Base-by-base conservation (phyloP, 1,284 basidiomycete genomes). In the Irpex sp. region DNA sequence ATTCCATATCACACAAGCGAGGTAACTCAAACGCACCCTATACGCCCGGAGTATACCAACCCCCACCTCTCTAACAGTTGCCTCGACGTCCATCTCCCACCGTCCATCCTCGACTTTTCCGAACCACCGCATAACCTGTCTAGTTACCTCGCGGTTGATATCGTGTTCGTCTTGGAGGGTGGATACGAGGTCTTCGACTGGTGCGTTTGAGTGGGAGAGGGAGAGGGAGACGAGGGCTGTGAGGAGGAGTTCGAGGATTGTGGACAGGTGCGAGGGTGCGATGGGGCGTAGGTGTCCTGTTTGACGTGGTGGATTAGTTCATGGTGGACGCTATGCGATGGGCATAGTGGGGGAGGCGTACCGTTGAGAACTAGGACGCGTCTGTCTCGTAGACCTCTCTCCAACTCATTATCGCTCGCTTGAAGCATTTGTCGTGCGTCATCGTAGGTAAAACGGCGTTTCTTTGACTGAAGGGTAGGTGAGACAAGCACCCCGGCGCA, bases 51-150 rank as follows among this genome's bases (percentile, higher is more conserved):
- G 74, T 33, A 94, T 77, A 0, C 89, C 88, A 52, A 91, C 61
- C 0, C 91, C 92, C 16, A 92, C 75, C 67, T 92, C 86, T 63
- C 77, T 81, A 8, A 91, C 79, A 14, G 90, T 75, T 0, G 74
- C 76, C 1, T 78, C 71, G 4, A 80, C 77, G 56, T 91, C 78
- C 79, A 91, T 84, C 54, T 71, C 78, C 90, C 91, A 93, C 39
- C 71, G 76, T 2, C 76, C 81, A 6, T 76, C 77, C n/a, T 74
- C 62, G 0, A 88, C 70, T 1, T 75, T 73, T 3, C 93, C 93
- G 67, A 94, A 96, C 85, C 94, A 93, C 0, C 73, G 70, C 77
- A 96, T 84, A 9, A 95, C 80, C 67, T 93, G 90, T 3, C 68
- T 72, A 0, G 84, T 82, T 4, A 95, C 83, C 0, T 78, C 72